Percentiles rank a stretch among this genome's conserved stretches.
Conservation (phyloP, 768 basidiomycete genomes). For the Amanita subjunquillea region DNA sequence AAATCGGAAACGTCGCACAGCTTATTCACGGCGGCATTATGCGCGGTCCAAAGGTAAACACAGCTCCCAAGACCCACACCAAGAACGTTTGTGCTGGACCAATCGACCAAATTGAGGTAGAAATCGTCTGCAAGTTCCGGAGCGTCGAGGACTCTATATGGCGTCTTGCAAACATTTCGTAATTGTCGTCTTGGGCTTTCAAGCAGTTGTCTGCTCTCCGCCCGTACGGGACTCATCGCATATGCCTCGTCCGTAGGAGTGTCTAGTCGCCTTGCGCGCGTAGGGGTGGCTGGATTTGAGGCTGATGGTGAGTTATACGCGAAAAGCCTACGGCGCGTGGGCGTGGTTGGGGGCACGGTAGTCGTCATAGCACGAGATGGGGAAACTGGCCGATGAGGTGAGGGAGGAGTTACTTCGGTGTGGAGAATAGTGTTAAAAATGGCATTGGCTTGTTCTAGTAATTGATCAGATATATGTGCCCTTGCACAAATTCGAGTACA, state of each 20-base stretch:
- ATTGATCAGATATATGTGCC: not conserved
- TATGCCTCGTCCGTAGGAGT: slow-evolving; percentile 84
- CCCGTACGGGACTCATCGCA: slow-evolving; percentile 82
- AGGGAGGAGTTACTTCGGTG: slow-evolving; percentile 67
- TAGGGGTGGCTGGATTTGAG: slow-evolving; percentile 48
- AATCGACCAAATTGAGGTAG: slow-evolving; percentile 96
- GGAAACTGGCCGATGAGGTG: slow-evolving; percentile 51
- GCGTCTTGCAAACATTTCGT: slow-evolving; percentile 84
- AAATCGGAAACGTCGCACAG: slow-evolving; percentile 71
- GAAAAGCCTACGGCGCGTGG: slow-evolving; percentile 55
- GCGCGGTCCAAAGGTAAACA: slow-evolving; percentile 96
- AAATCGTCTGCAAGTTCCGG: slow-evolving; percentile 98
- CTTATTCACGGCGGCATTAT: slow-evolving; percentile 86
- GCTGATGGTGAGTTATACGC: slow-evolving; percentile 54
- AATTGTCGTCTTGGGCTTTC: slow-evolving; percentile 76
- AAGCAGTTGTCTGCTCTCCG: slow-evolving; percentile 71
- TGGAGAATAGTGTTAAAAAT: slow-evolving; percentile 72
- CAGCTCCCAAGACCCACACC: slow-evolving; percentile 87
- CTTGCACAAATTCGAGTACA: slow-evolving; percentile 6
- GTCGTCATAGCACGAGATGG: slow-evolving; percentile 30
- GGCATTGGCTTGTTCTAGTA: slow-evolving; percentile 72
- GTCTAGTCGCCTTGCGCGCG: slow-evolving; percentile 45
- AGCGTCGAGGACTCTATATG: slow-evolving; percentile 94
- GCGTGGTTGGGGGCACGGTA: slow-evolving; percentile 34
- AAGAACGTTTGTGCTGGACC: slow-evolving; percentile 91